phyloP scores from a whole-genome alignment of 2,329 filamentous ascomycete species.

The Thelonectria discophora region DNA sequence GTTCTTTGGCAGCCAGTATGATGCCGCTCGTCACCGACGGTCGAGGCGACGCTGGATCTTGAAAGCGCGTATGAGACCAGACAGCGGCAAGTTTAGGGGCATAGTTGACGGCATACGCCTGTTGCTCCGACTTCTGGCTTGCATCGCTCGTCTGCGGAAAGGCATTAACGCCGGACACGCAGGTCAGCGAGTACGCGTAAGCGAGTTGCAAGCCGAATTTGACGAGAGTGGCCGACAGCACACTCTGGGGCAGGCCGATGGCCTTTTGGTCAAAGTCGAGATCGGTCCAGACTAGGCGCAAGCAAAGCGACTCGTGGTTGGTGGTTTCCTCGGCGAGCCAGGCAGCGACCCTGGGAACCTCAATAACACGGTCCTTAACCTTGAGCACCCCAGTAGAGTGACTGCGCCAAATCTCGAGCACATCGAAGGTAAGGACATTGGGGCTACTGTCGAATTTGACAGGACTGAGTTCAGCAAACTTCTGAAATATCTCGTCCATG shows the following conservation, averaged over 20 bases:
- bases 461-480: conserved; percentile 40
- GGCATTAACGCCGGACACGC: conserved; percentile 46
- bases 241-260: conserved; percentile 39
- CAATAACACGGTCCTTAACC: conserved; percentile 18
- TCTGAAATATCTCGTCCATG: conserved; percentile 48
- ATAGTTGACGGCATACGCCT: conserved; percentile 47
- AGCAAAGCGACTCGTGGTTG: conserved; percentile 39
- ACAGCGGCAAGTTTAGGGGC: conserved; percentile 50
- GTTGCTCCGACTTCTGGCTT: conserved; percentile 17
- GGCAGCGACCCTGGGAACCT: conserved; percentile 15
- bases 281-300: conserved; percentile 43
- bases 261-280: conserved; percentile 35
- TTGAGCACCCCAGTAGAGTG: conserved; percentile 32
- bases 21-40: conserved; percentile 43
- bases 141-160: conserved; percentile 29
- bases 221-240: conserved; percentile 34
- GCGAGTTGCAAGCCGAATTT: conserved; percentile 45
- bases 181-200: conserved; percentile 46
- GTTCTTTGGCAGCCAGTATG: conserved; percentile 42
- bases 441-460: conserved; percentile 29
- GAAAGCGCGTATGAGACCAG: conserved; percentile 46
- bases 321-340: conserved; percentile 40
- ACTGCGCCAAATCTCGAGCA: conserved; percentile 44
- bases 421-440: conserved; percentile 36
- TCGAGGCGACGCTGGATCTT: conserved; percentile 11